Conservation (phyloP, 345 rosid genomes). For the Pugionium dolabratum region DNA sequence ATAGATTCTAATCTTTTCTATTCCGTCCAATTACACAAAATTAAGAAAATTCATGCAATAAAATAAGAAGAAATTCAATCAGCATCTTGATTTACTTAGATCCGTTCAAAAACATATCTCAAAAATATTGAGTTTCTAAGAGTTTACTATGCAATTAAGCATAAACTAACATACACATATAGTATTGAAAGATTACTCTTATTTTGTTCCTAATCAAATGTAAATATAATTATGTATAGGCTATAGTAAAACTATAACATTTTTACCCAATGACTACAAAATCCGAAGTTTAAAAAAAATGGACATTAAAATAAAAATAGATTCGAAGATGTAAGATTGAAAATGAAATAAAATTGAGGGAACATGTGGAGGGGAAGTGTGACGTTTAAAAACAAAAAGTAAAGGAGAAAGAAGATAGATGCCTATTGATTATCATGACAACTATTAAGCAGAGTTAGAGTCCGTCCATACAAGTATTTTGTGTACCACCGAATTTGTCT, state of each 20-base stretch:
- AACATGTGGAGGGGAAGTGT: slow-evolving; percentile 41
- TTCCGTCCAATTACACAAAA: slow-evolving; percentile 27
- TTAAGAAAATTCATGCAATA: slow-evolving; percentile 5
- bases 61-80: neutral
- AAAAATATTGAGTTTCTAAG: neutral
- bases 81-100: slow-evolving; percentile 20
- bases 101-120: slow-evolving; percentile 10
- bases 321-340: slow-evolving; percentile 42
- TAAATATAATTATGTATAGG: no score
- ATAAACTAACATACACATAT: slow-evolving; percentile 4
- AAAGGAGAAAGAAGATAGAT: slow-evolving; percentile 37
- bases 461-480: slow-evolving; percentile 39
- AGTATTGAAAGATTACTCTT: neutral
- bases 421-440: slow-evolving; percentile 36
- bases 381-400: slow-evolving; percentile 35
- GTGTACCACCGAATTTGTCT: slow-evolving; percentile 46
- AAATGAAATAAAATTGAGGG: slow-evolving; percentile 29
- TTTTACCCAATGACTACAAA: neutral
- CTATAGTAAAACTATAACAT: no score
- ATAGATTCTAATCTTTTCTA: slow-evolving; percentile 31
- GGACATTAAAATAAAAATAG: neutral
- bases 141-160: neutral
- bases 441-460: slow-evolving; percentile 38
- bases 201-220: no score
- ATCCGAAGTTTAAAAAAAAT: neutral